These are phyloP conservation scores for Boletus vermiculosoides DNA, from an alignment of 768 basidiomycete species.

Conservation along the genomic window DNA sequence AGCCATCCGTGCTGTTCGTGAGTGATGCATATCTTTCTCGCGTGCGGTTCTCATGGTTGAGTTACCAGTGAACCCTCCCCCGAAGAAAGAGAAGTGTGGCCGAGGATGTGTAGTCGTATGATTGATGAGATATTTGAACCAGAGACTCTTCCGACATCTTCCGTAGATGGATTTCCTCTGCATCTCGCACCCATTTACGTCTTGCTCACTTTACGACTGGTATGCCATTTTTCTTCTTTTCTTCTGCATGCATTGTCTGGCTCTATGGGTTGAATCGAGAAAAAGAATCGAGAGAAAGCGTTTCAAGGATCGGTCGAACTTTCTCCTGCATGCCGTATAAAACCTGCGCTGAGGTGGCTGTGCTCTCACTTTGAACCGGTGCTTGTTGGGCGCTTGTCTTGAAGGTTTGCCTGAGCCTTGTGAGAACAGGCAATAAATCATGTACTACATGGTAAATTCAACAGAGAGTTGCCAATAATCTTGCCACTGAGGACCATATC, in stretches of 20 bases:
- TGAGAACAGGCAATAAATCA: background rate
- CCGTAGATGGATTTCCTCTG: constrained; percentile 36
- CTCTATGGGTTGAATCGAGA: constrained; percentile 22
- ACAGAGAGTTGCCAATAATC: no score
- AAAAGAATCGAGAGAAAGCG: no score
- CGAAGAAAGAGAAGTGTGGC: constrained; percentile 50
- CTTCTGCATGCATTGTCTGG: constrained; percentile 34
- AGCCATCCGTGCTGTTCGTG: constrained; percentile 93
- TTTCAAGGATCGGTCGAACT: no score
- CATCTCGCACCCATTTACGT: constrained; percentile 68
- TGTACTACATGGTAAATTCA: no score
- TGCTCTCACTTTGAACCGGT: background rate
- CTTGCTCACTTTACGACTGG: constrained; percentile 64
- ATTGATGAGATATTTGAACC: constrained; percentile 31
- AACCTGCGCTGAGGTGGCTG: background rate
- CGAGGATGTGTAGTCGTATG: constrained; percentile 72
- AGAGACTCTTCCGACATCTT: constrained; percentile 18
- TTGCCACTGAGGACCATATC: no score
- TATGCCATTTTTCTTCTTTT: constrained; percentile 42
- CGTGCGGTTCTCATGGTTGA: constrained; percentile 8
- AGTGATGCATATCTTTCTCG: constrained; percentile 37
- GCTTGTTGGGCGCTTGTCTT: no score
- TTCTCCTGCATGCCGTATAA: background rate
- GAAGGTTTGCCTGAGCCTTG: background rate
- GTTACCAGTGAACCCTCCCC: constrained; percentile 70